phyloP scores from a whole-genome alignment of 768 basidiomycete species.

The Lactarius vividus region DNA sequence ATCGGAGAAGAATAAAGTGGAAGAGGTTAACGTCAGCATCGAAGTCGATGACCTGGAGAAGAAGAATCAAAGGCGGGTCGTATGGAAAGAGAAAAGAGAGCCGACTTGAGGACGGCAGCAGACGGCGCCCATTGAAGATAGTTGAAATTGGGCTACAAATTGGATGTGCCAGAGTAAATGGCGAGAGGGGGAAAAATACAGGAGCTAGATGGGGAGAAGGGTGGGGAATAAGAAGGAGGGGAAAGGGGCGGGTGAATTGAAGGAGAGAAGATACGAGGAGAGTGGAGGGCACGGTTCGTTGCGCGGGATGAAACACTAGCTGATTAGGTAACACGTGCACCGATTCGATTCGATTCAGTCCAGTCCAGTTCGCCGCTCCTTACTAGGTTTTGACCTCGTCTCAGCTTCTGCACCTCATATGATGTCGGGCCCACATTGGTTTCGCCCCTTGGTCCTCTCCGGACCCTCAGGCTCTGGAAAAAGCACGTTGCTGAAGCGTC shows the following conservation, averaged over 20 bases:
- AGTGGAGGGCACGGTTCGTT: background rate
- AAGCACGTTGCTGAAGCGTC: conserved; percentile 78
- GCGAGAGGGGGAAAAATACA: conserved; percentile 19
- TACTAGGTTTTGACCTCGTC: too few species aligned
- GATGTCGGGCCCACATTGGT: conserved; percentile 40
- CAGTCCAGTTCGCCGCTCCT: background rate
- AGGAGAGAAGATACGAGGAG: background rate
- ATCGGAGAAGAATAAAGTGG: conserved; percentile 91
- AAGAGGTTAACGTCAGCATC: conserved; percentile 95
- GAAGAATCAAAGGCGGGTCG: background rate
- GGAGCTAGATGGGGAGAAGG: conserved; percentile 18
- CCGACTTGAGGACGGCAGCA: conserved; percentile 81
- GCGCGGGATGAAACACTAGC: background rate
- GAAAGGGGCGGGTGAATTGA: background rate
- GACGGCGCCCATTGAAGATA: conserved; percentile 67
- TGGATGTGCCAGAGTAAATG: conserved; percentile 10
- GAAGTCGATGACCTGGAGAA: conserved; percentile 82
- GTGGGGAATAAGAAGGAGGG: conserved; percentile 19
- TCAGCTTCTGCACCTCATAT: conserved; percentile 20
- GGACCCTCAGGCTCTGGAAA: conserved; percentile 95
- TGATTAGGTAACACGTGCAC: background rate
- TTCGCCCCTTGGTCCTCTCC: conserved; percentile 81
- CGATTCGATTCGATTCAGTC: background rate
- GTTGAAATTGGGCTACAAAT: conserved; percentile 11
- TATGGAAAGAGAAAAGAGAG: conserved; percentile 12